These are phyloP conservation scores for Colletotrichum tropicale DNA, from an alignment of 2,329 filamentous ascomycete species.

Conservation along the genomic window DNA sequence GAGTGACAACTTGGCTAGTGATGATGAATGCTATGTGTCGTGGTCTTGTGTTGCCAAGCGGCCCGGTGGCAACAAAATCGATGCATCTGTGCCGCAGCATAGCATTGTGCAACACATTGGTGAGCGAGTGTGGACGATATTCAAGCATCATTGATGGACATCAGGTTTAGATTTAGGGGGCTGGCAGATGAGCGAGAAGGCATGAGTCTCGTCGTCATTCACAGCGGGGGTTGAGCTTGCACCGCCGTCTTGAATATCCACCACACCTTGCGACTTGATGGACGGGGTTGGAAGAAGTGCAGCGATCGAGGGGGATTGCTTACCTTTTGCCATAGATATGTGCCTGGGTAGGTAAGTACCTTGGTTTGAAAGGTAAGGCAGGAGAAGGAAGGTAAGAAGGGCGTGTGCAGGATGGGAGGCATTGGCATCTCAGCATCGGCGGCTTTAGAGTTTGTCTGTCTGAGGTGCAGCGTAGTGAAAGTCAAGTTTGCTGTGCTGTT, in stretches of 20 bases:
- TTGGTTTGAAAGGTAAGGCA: neutral
- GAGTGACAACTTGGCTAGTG: neutral
- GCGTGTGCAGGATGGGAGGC: neutral
- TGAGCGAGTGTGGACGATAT: neutral
- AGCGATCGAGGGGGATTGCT: neutral
- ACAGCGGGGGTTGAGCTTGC: neutral
- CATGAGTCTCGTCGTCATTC: neutral
- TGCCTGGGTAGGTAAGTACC: neutral
- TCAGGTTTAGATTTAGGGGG: neutral
- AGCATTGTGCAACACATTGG: neutral
- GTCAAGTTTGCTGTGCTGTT: neutral
- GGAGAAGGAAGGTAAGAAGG: neutral
- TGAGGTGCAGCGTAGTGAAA: neutral
- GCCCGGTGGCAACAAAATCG: neutral
- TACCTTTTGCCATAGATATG: neutral
- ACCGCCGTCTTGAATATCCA: neutral
- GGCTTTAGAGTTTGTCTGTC: conserved; percentile 13
- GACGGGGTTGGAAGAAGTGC: neutral
- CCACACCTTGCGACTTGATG: neutral
- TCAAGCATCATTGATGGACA: neutral
- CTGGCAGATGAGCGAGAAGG: neutral
- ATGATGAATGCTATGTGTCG: neutral
- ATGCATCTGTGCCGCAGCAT: neutral
- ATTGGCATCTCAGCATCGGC: conserved; percentile 7
- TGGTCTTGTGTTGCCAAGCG: neutral